Percentiles rank a stretch among this genome's conserved stretches.
These are phyloP conservation scores for Chionographis japonica DNA, from an alignment of 106 monocot genomes.

Conservation along the genomic window DNA sequence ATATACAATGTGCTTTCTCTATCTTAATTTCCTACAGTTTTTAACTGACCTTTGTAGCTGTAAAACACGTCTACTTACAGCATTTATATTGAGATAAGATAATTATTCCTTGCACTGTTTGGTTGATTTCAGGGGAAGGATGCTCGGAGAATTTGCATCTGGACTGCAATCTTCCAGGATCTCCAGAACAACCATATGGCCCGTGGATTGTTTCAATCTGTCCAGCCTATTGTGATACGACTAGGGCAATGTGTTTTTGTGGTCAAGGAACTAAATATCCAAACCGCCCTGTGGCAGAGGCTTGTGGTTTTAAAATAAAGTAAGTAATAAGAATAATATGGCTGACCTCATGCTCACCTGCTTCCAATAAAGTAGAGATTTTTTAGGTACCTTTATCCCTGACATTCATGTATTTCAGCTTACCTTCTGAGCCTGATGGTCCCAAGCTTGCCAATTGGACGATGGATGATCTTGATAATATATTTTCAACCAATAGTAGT, in stretches of 20 bases:
- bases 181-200: constrained; percentile 51
- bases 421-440: constrained; percentile 39
- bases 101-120: too few relatives aligned
- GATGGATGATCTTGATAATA: constrained; percentile 58
- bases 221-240: constrained; percentile 77
- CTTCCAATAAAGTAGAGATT: neutral
- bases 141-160: constrained; percentile 53
- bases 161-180: constrained; percentile 67
- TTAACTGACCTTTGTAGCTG: too few relatives aligned
- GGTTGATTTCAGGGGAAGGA: constrained; percentile 49
- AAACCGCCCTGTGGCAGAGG: constrained; percentile 82
- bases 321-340: constrained; percentile 10
- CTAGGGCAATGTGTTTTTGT: constrained; percentile 93
- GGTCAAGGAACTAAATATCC: constrained; percentile 84
- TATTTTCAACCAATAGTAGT: constrained; percentile 70
- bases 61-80: too few relatives aligned
- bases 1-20: too few relatives aligned
- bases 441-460: constrained; percentile 52
- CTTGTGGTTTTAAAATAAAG: constrained; percentile 74
- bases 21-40: too few relatives aligned
- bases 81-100: too few relatives aligned
- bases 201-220: constrained; percentile 78
- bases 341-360: neutral
- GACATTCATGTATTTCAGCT: constrained; percentile 24
- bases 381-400: neutral